phyloP scores from a whole-genome alignment of 1,284 basidiomycete genomes.

The Thelephora terrestris region DNA sequence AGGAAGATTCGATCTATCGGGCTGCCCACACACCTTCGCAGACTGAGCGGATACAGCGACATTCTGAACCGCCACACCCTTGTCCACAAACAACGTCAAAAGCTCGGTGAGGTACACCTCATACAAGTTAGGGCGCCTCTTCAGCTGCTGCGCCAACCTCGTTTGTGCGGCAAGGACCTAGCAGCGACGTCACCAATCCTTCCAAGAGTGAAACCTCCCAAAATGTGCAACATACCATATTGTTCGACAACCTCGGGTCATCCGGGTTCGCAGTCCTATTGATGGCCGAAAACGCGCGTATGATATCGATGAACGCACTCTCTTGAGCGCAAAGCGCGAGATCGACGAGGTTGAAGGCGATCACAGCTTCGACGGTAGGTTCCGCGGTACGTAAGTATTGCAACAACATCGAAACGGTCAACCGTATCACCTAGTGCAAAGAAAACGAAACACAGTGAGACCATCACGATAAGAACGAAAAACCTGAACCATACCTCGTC shows the following conservation, averaged over 20 bases:
- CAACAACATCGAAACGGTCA: conserved; percentile 87
- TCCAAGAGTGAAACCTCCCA: not conserved
- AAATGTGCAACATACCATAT: conserved; percentile 46
- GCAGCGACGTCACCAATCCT: not conserved
- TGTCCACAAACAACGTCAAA: conserved; percentile 81
- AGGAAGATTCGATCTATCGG: not conserved
- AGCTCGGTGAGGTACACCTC: conserved; percentile 80
- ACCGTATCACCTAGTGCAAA: conserved; percentile 57
- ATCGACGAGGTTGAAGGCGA: conserved; percentile 87
- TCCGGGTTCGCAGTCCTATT: conserved; percentile 79
- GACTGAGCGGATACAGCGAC: conserved; percentile 52
- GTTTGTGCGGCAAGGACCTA: conserved; percentile 84
- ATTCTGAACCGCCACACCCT: conserved; percentile 87
- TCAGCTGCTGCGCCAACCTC: conserved; percentile 70
- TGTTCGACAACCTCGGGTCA: conserved; percentile 77
- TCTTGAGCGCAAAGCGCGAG: conserved; percentile 75
- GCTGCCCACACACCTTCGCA: conserved; percentile 40
- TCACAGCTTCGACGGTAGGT: conserved; percentile 80
- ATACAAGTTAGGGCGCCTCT: conserved; percentile 64
- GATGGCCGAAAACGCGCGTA: conserved; percentile 78
- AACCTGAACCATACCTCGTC: conserved; percentile 56
- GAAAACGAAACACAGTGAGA: not conserved
- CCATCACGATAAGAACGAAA: not conserved
- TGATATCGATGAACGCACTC: conserved; percentile 76
- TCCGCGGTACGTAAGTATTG: conserved; percentile 83